Base-by-base conservation (phyloP, 495 filamentous ascomycete species). In the Penicillium steckii region DNA sequence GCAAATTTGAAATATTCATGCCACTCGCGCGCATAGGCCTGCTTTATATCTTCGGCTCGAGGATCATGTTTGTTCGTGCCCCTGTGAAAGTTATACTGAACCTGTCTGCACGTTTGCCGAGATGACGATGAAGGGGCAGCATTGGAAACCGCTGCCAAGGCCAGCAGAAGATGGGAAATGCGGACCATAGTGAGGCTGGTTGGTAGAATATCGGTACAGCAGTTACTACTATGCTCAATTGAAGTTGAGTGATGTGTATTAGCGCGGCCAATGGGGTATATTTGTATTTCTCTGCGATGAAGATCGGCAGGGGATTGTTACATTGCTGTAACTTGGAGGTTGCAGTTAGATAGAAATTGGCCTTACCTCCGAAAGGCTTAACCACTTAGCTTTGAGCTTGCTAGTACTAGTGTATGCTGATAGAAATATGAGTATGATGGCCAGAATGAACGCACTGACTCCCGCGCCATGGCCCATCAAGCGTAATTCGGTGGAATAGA, bases 1-100 rank as follows among this genome's bases (percentile, higher is more conserved):
- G 55, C 55, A 50, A 59, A 59, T 53, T 62, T 55, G 8, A 30
- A 41, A 21, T 62, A 62, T 45, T 62, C 22, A 17, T 44, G 43
- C 59, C 59, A 62, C 44, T 58, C 55, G n/a, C 59, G 59, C 12
- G 35, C 48, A 45, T 62, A 62, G 3, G 56, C 55, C 45, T 56
- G 15, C 27, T 57, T 57, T 24, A 62, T 56, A 24, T 52, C 55
- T 47, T 62, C 48, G 27, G 52, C 59, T 4, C 59, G 55, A 3
- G 55, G 49, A 37, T 57, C 49, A 32, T 59, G 45, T 40, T 52
- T 59, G 41, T 53, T 53, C 3, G 59, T 62, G n/a, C 56, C 52
- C n/a, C 44, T 26, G 3, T 55, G 55, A 24, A 62, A 62, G 33
- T 59, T 22, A 48, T 50, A 48, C 35, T 62, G 59, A n/a, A 62